Conservation (phyloP, 306 rosid species). For the Corylus heterophylla region DNA sequence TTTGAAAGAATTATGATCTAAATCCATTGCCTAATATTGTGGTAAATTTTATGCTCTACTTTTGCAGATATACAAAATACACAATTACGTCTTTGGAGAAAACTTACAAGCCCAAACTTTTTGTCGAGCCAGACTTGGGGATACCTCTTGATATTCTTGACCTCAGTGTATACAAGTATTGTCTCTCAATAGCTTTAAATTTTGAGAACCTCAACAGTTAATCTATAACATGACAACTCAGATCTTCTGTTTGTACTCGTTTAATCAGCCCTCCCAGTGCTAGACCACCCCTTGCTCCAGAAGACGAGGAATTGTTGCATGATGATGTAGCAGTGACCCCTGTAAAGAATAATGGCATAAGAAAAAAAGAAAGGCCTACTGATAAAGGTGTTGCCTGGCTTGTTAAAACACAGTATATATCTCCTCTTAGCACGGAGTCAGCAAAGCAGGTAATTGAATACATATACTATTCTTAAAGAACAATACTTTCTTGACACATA, state of each 20-base stretch:
- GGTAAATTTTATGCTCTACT: slow-evolving; percentile 32
- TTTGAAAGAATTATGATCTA: neutral
- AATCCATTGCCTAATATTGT: slow-evolving; percentile 6
- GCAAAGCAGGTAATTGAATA: slow-evolving; percentile 71
- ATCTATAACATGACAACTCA: slow-evolving; percentile 26
- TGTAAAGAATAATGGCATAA: slow-evolving; percentile 81
- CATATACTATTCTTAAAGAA: slow-evolving; percentile 12
- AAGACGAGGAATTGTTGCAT: slow-evolving; percentile 89
- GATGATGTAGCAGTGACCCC: slow-evolving; percentile 86
- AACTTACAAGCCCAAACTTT: slow-evolving; percentile 90
- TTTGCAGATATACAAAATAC: slow-evolving; percentile 79
- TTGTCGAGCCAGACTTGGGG: slow-evolving; percentile 98
- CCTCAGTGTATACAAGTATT: slow-evolving; percentile 96
- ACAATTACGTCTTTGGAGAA: slow-evolving; percentile 92
- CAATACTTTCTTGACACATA: slow-evolving; percentile 21
- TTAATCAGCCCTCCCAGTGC: slow-evolving; percentile 73
- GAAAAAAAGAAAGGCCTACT: slow-evolving; percentile 90
- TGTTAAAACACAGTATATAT: slow-evolving; percentile 95
- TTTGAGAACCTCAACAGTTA: slow-evolving; percentile 24
- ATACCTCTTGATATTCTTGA: slow-evolving; percentile 98
- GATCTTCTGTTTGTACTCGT: slow-evolving; percentile 30
- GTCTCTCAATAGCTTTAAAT: slow-evolving; percentile 25
- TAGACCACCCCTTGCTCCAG: slow-evolving; percentile 71
- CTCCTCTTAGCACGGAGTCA: slow-evolving; percentile 92
- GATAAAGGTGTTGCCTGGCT: slow-evolving; percentile 99